A percentile compares a stretch with the other conserved stretches of the same genome.
Conservation (phyloP, 164 flowering plant species). For the Magnolia changhungtana region DNA sequence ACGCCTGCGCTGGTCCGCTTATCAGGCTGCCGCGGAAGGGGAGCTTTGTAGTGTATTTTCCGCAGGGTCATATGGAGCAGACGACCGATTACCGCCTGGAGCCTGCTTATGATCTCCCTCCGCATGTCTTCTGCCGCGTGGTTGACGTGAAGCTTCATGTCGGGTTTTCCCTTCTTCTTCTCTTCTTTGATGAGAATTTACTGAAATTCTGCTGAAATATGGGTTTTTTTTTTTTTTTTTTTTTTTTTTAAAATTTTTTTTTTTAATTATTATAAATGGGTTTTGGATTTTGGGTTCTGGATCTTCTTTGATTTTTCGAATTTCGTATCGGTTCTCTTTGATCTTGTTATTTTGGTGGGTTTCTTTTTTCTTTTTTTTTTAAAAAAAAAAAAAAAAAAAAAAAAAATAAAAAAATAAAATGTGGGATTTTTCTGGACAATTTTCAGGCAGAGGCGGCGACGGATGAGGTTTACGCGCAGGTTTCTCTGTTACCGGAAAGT, state of each 20-base stretch:
- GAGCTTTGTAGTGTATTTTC: conserved; percentile 74
- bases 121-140: conserved; percentile 91
- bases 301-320: conserved; percentile 1
- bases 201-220: neutral
- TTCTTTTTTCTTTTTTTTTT: neutral
- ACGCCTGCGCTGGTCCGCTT: conserved; percentile 92
- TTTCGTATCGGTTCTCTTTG: neutral
- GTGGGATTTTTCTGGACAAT: conserved; percentile 5
- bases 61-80: conserved; percentile 90
- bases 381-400: too few species aligned
- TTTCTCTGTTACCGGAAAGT: conserved; percentile 65
- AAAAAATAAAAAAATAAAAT: neutral
- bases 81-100: conserved; percentile 32
- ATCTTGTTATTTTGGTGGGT: neutral
- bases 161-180: conserved; percentile 13
- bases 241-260: too few species aligned
- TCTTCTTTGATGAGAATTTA: neutral
- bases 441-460: conserved; percentile 69
- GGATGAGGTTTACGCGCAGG: conserved; percentile 90
- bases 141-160: conserved; percentile 86
- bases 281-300: neutral
- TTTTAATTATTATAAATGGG: too few species aligned
- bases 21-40: conserved; percentile 85
- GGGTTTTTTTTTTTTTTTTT: neutral
- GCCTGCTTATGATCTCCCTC: conserved; percentile 45